Conservation (phyloP, 148 eudicot genomes). For the Linanthus parryae region DNA sequence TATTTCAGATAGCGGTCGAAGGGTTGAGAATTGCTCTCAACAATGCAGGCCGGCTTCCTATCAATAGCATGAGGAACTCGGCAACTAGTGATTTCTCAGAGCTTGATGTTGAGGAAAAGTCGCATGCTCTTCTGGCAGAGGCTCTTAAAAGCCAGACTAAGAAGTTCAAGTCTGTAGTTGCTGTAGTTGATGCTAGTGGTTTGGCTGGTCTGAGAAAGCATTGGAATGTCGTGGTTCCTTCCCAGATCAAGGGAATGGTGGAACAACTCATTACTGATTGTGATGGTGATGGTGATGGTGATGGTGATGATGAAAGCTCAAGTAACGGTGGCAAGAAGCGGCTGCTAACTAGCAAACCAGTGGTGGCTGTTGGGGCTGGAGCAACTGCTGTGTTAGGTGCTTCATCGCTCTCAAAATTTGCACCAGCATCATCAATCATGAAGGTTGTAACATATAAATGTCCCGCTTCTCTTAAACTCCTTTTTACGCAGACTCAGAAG, state of each 20-base stretch:
- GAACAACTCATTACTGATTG: constrained; percentile 32
- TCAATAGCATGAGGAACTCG: constrained; percentile 17
- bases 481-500: constrained; percentile 63
- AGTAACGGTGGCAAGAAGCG: constrained; percentile 27
- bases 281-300: constrained; percentile 31
- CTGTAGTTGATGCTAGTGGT: constrained; percentile 49
- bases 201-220: constrained; percentile 56
- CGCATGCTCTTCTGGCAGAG: constrained; percentile 55
- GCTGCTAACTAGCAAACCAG: constrained; percentile 46
- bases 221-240: constrained; percentile 47
- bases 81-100: constrained; percentile 26
- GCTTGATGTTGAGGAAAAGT: constrained; percentile 52
- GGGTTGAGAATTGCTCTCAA: constrained; percentile 58
- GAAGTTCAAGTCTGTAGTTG: constrained; percentile 46
- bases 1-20: constrained; percentile 61
- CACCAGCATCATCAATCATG: constrained; percentile 61
- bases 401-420: constrained; percentile 72
- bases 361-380: constrained; percentile 92
- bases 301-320: constrained; percentile 25
- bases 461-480: constrained; percentile 61
- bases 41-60: constrained; percentile 43
- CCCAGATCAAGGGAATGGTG: constrained; percentile 33
- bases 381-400: constrained; percentile 85
- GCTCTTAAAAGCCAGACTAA: constrained; percentile 54
- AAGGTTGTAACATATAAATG: constrained; percentile 56